Evolutionary conservation across 306 rosid species (phyloP).

Genomic region (Rosa chinensis): DNA sequence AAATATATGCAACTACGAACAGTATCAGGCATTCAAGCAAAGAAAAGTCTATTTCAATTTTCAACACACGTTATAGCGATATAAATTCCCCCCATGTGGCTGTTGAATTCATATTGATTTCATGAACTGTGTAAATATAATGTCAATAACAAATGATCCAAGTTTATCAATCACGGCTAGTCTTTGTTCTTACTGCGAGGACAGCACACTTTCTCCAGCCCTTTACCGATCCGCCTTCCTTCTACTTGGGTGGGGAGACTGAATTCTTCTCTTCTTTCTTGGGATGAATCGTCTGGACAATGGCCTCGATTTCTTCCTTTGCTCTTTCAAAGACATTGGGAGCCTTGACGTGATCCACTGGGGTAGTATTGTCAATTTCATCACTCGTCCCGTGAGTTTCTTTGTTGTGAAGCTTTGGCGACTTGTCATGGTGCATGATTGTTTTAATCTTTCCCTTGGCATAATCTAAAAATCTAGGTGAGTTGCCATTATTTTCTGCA

Average conservation of each 20-base stretch:
- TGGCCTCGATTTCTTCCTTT: slow-evolving; percentile 76
- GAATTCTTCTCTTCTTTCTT: slow-evolving; percentile 39
- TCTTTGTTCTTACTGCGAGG: slow-evolving; percentile 13
- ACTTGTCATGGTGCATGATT: slow-evolving; percentile 46
- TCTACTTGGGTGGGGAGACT: slow-evolving; percentile 20
- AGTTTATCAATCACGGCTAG: slow-evolving; percentile 9
- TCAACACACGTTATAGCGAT: background rate
- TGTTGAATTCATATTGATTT: background rate
- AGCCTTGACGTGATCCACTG: slow-evolving; percentile 51
- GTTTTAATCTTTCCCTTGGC: slow-evolving; percentile 52
- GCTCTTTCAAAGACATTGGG: slow-evolving; percentile 63
- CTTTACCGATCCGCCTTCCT: slow-evolving; percentile 26
- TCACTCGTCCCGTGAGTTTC: slow-evolving; percentile 70
- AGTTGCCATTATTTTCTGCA: slow-evolving; percentile 44
- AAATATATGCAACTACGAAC: no score
- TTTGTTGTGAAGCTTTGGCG: slow-evolving; percentile 44
- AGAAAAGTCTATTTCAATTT: background rate
- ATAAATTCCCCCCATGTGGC: background rate
- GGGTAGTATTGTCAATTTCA: slow-evolving; percentile 58
- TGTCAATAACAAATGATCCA: background rate
- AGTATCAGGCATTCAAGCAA: background rate
- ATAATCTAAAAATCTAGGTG: slow-evolving; percentile 30
- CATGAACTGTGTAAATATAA: background rate
- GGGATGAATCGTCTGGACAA: slow-evolving; percentile 51
- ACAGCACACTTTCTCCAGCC: slow-evolving; percentile 19